Conservation (phyloP, 805 yeast species). For the Schizosaccharomyces lindneri region DNA sequence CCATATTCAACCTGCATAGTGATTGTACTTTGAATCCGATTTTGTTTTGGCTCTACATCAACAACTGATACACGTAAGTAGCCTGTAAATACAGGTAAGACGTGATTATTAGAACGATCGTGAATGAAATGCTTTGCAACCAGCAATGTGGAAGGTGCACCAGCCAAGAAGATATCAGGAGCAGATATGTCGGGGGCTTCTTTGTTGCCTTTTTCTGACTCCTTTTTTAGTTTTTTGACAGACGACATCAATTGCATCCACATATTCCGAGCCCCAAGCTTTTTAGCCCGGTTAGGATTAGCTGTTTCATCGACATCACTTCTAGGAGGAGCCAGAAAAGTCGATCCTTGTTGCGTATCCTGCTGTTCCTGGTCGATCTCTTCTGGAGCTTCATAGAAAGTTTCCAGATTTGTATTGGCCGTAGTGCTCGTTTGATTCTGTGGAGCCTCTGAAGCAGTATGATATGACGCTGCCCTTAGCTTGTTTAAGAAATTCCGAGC, state of each 20-base stretch:
- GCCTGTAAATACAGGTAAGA: slow-evolving; percentile 63
- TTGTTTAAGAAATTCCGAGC: too few relatives aligned
- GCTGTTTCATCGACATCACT: too few relatives aligned
- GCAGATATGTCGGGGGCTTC: slow-evolving; percentile 9
- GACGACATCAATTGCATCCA: neutral
- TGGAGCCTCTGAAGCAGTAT: too few relatives aligned
- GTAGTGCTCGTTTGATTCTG: too few relatives aligned
- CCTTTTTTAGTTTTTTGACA: neutral
- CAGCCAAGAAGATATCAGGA: slow-evolving; percentile 31
- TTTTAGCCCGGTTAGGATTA: neutral
- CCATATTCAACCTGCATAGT: slow-evolving; percentile 75
- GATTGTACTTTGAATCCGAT: slow-evolving; percentile 23
- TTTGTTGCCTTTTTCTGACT: neutral
- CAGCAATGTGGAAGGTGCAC: slow-evolving; percentile 49
- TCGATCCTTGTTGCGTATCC: too few relatives aligned
- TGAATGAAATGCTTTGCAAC: slow-evolving; percentile 48
- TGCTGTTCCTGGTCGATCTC: too few relatives aligned
- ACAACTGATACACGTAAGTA: slow-evolving; percentile 42
- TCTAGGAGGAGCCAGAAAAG: too few relatives aligned
- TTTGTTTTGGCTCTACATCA: slow-evolving; percentile 12
- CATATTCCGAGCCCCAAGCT: neutral
- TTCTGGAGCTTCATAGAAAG: too few relatives aligned
- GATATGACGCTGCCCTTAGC: too few relatives aligned
- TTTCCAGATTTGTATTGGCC: too few relatives aligned
- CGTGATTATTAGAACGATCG: slow-evolving; percentile 31